Base-by-base conservation (phyloP, 2,329 filamentous ascomycete genomes). In the Cladosporium sp. region DNA sequence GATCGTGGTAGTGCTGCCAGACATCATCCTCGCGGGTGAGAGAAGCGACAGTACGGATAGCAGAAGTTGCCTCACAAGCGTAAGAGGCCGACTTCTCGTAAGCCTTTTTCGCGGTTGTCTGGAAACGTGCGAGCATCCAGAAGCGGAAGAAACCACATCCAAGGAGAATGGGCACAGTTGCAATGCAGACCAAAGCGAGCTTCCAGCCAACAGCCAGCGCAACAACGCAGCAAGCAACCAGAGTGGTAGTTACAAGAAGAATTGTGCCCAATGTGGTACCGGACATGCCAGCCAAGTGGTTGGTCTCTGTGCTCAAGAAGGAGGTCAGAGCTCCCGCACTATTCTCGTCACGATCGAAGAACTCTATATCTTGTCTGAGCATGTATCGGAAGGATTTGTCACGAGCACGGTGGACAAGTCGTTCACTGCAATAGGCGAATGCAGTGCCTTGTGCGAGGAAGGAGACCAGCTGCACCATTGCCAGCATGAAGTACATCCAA, bases 1-100 rank as follows among this genome's bases (percentile, higher is more conserved):
- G 84, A 2, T 74, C 70, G 59, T 83, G 86, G 76, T 95, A 99
- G 53, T 86, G 80, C 2, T 74, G 67, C 65, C 90, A 81, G 3
- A 97, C 90, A 67, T 96, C 90, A 0, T 82, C 74, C 74, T 99
- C 94, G 9, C 93, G 84, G 0, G 92, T 96, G 44, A 99, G 81
- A 8, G 91, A 90, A 3, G 92, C 93, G 9, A 97, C 92, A 2
- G 94, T 97, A 52, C 93, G 88, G 64, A 97, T 97, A 6, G 92
- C 89, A 2, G 90, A 92, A 32, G 95, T 96, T 42, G 92, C 92
- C 73, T 99, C 94, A 47, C 92, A 94, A 10, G 94, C 94, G 69
- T 89, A 96, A 57, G 87, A 88, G 7, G 93, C 93, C 58, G 90
- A 93, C 58, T 82, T 77, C 68, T 90, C 82, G 70, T 97, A 92